Evolutionary conservation across 257 asterid species (phyloP).

Genomic region (Ehretia macrophylla): DNA sequence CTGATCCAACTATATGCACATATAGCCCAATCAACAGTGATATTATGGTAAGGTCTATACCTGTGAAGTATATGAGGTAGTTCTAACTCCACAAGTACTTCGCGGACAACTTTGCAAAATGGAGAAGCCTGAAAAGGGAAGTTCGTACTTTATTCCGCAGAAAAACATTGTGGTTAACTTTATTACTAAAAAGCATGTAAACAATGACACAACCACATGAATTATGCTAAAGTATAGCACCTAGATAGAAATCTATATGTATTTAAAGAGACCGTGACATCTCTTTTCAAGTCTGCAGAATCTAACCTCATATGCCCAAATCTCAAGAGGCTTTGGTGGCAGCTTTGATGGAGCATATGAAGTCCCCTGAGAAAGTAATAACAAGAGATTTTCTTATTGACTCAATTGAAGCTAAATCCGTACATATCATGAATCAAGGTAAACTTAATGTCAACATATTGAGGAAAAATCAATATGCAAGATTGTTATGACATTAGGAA

Average conservation of each 20-base stretch:
- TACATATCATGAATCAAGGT: no score
- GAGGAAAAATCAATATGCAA: no score
- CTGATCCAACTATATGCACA: no score
- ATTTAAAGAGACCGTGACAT: not conserved
- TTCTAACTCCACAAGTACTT: constrained; percentile 83
- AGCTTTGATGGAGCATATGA: constrained; percentile 64
- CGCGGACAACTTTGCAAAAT: constrained; percentile 89
- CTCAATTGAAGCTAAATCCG: not conserved
- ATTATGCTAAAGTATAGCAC: not conserved
- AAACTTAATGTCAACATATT: no score
- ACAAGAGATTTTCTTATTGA: not conserved
- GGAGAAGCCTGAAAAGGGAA: constrained; percentile 70
- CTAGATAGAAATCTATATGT: no score
- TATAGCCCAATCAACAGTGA: no score
- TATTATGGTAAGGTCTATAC: constrained; percentile 24
- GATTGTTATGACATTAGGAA: no score
- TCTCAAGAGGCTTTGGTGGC: constrained; percentile 83
- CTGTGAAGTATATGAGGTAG: constrained; percentile 90
- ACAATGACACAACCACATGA: not conserved
- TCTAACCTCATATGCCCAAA: constrained; percentile 95
- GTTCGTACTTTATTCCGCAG: not conserved
- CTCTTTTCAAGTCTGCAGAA: constrained; percentile 9
- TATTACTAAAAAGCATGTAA: not conserved
- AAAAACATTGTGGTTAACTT: not conserved
- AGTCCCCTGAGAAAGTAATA: constrained; percentile 46